Evolutionary conservation across 1,284 basidiomycete species (phyloP).

Genomic region (Prillingera fragicola): DNA sequence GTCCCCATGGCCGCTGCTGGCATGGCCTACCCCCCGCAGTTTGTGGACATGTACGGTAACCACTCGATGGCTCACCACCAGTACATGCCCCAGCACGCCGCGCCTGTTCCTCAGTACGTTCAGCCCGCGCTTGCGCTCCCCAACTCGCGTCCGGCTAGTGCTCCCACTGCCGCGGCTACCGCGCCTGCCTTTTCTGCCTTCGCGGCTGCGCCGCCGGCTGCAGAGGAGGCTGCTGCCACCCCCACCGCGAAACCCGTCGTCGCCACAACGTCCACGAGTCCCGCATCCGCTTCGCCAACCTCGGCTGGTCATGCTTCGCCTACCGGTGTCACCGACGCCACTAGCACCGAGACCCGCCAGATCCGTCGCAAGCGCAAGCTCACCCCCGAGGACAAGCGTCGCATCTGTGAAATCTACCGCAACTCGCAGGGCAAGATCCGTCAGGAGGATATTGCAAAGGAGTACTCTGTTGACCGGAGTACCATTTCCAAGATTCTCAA

Average conservation of each 20-base stretch:
- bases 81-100: background rate
- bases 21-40: too few species aligned
- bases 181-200: background rate
- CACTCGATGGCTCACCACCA: background rate
- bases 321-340: background rate
- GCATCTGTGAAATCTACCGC: slow-evolving; percentile 22
- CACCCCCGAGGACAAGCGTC: slow-evolving; percentile 23
- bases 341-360: background rate
- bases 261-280: background rate
- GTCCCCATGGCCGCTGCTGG: background rate
- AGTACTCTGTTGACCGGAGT: slow-evolving; percentile 23
- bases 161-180: background rate
- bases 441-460: slow-evolving; percentile 23
- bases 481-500: slow-evolving; percentile 24
- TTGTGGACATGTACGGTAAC: slow-evolving; percentile 5
- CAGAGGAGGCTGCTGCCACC: slow-evolving; percentile 2
- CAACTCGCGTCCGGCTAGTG: background rate
- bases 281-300: slow-evolving; percentile 1
- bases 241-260: background rate
- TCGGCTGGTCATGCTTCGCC: slow-evolving; percentile 2
- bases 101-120: slow-evolving; percentile 6
- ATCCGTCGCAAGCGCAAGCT: slow-evolving; percentile 23
- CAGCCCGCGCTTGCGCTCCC: slow-evolving; percentile 4
- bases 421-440: slow-evolving; percentile 22
- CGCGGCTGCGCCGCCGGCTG: too few species aligned